phyloP scores from a whole-genome alignment of 306 rosid species.

The Castanopsis chinensis region DNA sequence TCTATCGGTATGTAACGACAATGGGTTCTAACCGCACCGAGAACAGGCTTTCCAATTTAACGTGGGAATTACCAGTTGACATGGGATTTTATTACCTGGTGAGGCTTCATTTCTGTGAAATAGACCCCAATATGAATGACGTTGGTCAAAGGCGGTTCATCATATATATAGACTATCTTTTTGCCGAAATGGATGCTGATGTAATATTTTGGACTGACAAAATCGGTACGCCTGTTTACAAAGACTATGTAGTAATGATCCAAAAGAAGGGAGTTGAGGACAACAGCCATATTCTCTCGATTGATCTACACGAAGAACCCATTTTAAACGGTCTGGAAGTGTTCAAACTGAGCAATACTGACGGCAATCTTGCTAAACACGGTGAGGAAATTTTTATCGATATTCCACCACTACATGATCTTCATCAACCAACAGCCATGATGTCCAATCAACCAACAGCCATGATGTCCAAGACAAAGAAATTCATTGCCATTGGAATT shows the following conservation, averaged over 20 bases:
- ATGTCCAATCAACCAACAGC: too few relatives aligned
- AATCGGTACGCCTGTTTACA: background rate
- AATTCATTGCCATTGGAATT: too few relatives aligned
- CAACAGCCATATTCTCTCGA: background rate
- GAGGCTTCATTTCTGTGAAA: background rate
- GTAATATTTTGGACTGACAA: fast-evolving
- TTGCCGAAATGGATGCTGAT: fast-evolving
- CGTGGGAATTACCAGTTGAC: background rate
- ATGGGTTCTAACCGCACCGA: fast-evolving
- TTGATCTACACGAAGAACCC: background rate
- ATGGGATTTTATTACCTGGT: background rate
- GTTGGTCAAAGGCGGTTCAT: fast-evolving
- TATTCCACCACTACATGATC: too few relatives aligned
- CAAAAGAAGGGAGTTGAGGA: background rate
- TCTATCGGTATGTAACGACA: background rate
- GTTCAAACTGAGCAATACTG: too few relatives aligned
- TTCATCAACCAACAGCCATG: too few relatives aligned
- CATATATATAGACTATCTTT: background rate
- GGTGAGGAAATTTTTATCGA: too few relatives aligned
- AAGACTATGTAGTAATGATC: background rate
- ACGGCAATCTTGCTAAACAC: too few relatives aligned
- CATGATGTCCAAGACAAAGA: too few relatives aligned
- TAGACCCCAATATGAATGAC: fast-evolving
- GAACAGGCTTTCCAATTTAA: background rate
- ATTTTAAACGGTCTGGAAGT: too few relatives aligned